Conservation (phyloP, 352 stramenopile genomes). For the Phytophthora rubi region DNA sequence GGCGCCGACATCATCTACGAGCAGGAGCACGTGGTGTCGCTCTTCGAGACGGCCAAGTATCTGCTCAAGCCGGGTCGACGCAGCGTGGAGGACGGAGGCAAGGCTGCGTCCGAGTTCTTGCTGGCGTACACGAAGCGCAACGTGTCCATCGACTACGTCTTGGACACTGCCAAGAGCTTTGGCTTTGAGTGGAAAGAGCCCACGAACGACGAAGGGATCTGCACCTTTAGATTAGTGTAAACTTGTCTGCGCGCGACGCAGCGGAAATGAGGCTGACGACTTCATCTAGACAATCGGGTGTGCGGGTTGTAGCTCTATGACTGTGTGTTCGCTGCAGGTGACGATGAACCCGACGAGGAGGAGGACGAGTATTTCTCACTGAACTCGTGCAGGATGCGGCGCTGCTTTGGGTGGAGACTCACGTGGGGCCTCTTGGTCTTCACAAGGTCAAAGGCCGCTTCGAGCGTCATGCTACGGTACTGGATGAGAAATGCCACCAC, state of each 20-base stretch:
- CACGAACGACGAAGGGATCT: constrained; percentile 61
- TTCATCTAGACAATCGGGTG: constrained; percentile 5
- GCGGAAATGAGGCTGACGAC: constrained; percentile 12
- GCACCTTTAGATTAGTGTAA: constrained; percentile 57
- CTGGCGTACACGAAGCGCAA: constrained; percentile 74
- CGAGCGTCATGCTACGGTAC: constrained; percentile 58
- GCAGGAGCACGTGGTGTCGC: constrained; percentile 57
- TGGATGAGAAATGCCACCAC: constrained; percentile 78
- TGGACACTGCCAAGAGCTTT: constrained; percentile 57
- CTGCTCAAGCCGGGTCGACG: constrained; percentile 37
- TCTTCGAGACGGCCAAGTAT: constrained; percentile 60
- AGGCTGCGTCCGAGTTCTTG: constrained; percentile 50
- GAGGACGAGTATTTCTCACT: constrained; percentile 22
- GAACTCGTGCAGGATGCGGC: constrained; percentile 54
- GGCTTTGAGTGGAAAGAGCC: constrained; percentile 68
- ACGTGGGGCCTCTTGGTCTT: constrained; percentile 67
- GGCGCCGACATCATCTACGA: constrained; percentile 76
- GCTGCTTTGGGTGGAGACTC: constrained; percentile 68
- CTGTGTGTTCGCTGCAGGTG: neutral
- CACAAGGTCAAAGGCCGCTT: constrained; percentile 63
- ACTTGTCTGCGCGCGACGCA: constrained; percentile 21
- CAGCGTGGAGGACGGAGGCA: constrained; percentile 26
- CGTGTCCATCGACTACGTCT: constrained; percentile 70
- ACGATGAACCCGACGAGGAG: constrained; percentile 4
- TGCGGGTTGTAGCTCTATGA: constrained; percentile 9